phyloP scores from a whole-genome alignment of 257 asterid genomes.

The Solanum clarkiae region DNA sequence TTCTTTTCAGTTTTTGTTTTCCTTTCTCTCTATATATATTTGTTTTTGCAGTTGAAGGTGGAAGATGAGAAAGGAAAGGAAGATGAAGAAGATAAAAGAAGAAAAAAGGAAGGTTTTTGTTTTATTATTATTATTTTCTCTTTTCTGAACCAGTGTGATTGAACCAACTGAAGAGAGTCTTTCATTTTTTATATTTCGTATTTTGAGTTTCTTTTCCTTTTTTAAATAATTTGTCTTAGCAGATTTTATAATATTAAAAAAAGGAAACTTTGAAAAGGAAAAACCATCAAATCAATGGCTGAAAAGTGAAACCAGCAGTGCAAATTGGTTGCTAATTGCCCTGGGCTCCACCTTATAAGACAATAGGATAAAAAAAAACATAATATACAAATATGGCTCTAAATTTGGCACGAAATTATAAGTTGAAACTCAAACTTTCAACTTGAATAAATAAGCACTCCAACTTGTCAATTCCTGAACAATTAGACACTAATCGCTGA shows the following conservation, averaged over 20 bases:
- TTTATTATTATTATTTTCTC: neutral
- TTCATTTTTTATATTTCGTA: no score
- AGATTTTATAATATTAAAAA: neutral
- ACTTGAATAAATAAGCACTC: no score
- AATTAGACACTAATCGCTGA: no score
- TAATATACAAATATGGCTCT: no score
- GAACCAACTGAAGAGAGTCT: neutral
- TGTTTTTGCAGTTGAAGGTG: neutral
- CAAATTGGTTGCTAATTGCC: neutral
- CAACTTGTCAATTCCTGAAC: no score
- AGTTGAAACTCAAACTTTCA: no score
- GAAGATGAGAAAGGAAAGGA: neutral
- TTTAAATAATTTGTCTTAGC: neutral
- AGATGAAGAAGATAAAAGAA: slow-evolving; percentile 1
- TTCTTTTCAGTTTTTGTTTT: neutral
- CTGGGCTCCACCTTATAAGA: slow-evolving; percentile 12
- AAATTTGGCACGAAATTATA: no score
- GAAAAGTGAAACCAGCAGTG: slow-evolving; percentile 10
- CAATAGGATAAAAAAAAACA: no score
- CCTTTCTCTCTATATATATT: neutral
- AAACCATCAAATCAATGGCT: slow-evolving; percentile 9
- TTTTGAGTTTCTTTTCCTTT: neutral
- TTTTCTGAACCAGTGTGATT: slow-evolving; percentile 5
- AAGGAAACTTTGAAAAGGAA: neutral
- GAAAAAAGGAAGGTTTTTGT: neutral